These are phyloP conservation scores for Tricholoma matsutake DNA, from an alignment of 768 basidiomycete genomes.

Conservation along the genomic window DNA sequence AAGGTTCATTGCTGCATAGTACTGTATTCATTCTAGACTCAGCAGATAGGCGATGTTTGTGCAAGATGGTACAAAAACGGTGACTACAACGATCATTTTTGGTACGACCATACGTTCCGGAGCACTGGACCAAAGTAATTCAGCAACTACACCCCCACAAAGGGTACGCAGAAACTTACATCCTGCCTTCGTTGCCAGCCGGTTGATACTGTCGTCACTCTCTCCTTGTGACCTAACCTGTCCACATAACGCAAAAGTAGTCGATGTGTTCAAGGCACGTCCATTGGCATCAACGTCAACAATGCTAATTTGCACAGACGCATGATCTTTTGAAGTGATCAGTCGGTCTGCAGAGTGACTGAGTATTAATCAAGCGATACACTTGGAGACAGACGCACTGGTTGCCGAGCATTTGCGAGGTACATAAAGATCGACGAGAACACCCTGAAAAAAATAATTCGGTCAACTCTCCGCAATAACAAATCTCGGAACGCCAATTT, in stretches of 20 bases:
- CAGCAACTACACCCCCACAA: neutral
- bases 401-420: constrained; percentile 99
- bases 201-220: constrained; percentile 94
- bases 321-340: constrained; percentile 99
- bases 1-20: too few relatives aligned
- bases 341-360: constrained; percentile 69
- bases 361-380: neutral
- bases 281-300: constrained; percentile 92
- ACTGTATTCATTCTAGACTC: neutral
- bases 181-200: constrained; percentile 92
- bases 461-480: neutral
- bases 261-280: constrained; percentile 71
- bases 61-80: constrained; percentile 1
- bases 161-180: constrained; percentile 53
- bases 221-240: constrained; percentile 94
- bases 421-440: constrained; percentile 99
- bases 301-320: constrained; percentile 95
- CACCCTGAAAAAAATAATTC: constrained; percentile 55
- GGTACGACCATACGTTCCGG: constrained; percentile 94
- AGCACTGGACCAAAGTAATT: constrained; percentile 58
- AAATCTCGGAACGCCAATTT: neutral
- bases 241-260: constrained; percentile 93
- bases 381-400: constrained; percentile 57
- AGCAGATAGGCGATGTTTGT: neutral
- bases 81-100: constrained; percentile 61